Conservation (phyloP, 371 early-diverging fungal genomes). For the Mortierella sp. region DNA sequence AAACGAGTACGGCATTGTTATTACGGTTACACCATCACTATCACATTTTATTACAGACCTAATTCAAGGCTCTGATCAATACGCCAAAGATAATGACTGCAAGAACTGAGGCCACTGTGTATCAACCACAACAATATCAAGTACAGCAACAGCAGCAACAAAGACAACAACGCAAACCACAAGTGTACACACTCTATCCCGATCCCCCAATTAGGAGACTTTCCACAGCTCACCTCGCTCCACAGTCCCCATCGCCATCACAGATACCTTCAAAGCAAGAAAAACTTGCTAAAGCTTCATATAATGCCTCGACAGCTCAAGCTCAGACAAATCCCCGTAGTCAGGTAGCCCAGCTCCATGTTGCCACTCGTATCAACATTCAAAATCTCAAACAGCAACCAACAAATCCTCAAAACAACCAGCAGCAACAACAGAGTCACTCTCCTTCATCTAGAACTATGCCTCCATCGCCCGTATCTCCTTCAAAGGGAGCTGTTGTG, state of each 20-base stretch:
- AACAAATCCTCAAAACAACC: background rate
- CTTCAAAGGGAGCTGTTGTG: conserved; percentile 10
- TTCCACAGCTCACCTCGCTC: background rate
- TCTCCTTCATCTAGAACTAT: background rate
- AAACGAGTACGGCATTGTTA: background rate
- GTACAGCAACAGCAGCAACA: conserved; percentile 8
- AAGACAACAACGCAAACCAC: conserved; percentile 13
- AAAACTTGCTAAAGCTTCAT: background rate
- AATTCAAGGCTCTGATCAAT: conserved; percentile 4
- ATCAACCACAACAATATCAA: conserved; percentile 11
- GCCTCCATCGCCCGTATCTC: conserved; percentile 16
- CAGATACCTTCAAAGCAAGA: conserved; percentile 16
- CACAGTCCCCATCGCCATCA: conserved; percentile 24
- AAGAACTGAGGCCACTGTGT: conserved; percentile 3
- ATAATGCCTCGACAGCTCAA: background rate
- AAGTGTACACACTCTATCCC: conserved; percentile 43
- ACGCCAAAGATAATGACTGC: conserved; percentile 4
- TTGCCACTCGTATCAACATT: background rate
- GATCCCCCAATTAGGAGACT: conserved; percentile 28
- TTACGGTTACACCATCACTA: conserved; percentile 33
- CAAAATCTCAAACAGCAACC: conserved; percentile 4
- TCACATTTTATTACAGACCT: background rate
- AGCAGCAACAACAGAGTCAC: background rate
- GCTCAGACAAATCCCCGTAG: background rate
- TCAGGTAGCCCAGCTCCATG: background rate